phyloP scores from a whole-genome alignment of 768 basidiomycete genomes.

The Russula sp. region DNA sequence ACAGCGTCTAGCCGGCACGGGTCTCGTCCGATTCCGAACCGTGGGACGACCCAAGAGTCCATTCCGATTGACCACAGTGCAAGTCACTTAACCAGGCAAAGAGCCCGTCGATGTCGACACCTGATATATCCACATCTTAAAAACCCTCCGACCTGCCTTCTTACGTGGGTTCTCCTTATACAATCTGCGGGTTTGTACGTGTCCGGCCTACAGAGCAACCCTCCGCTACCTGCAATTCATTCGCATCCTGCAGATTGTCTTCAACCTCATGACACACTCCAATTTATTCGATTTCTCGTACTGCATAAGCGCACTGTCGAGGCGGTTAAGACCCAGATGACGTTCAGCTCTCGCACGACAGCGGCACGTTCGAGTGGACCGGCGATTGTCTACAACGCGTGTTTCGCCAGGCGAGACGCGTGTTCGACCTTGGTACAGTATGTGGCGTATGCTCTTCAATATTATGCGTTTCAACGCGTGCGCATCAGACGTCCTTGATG shows the following conservation, averaged over 20 bases:
- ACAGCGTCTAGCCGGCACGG: too few relatives aligned
- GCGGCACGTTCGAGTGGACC: slow-evolving; percentile 72
- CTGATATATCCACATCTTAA: too few relatives aligned
- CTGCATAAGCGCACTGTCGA: slow-evolving; percentile 45
- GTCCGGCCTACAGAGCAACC: neutral
- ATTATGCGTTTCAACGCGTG: slow-evolving; percentile 71
- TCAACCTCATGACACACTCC: slow-evolving; percentile 64
- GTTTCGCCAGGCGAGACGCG: slow-evolving; percentile 62
- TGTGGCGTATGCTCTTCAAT: slow-evolving; percentile 74
- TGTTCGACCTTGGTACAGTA: slow-evolving; percentile 59
- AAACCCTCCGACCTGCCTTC: neutral
- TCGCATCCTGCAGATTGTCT: slow-evolving; percentile 62
- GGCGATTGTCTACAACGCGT: slow-evolving; percentile 58
- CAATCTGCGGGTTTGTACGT: slow-evolving; percentile 9
- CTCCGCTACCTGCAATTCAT: too few relatives aligned
- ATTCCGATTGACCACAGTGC: too few relatives aligned
- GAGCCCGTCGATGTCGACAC: slow-evolving; percentile 60
- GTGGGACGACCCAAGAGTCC: too few relatives aligned
- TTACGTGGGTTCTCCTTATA: neutral
- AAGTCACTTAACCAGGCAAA: slow-evolving; percentile 44
- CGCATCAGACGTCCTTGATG: slow-evolving; percentile 32
- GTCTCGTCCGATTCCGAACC: too few relatives aligned
- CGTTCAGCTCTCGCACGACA: slow-evolving; percentile 72
- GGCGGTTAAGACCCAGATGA: slow-evolving; percentile 65
- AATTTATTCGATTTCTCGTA: slow-evolving; percentile 71